Base-by-base conservation (phyloP, 371 early-diverging fungal species). In the Coemansia sp. region DNA sequence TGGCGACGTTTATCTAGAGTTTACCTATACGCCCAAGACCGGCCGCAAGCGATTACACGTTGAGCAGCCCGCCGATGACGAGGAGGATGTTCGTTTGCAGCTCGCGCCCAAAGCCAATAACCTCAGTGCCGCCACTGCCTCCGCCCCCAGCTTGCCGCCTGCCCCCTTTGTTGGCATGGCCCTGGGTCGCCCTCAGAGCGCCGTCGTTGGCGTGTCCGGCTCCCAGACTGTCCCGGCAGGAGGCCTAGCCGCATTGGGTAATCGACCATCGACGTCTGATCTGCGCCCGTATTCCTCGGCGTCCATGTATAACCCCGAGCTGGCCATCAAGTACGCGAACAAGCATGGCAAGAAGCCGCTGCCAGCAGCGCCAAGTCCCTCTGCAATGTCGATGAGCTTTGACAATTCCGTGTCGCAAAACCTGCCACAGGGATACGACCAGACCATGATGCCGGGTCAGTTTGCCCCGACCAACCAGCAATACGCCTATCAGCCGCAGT, bases 341-440 rank as follows among this genome's bases (percentile, higher is more conserved):
- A 68, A 67, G 50, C 69, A 77, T 36, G 78, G 78, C 31, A 78
- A 55, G n/a, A 77, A 77, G 39, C 78, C 77, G 3, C 60, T 78
- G 39, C 78, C 77, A 0, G 46, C 52, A 0, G 65, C 72, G 11
- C 67, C 68, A 2, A 43, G 39, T 8, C 14, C 46, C 59, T 43
- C 58, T 6, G 36, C 47, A 8, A 32, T 34, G 12, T 12, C 14
- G 12, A 33, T 34, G 29, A 34, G 51, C 32, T 51, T 34, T 2
- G 51, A 51, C n/a, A 38, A 58, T 34, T 16, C 58, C 33, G 36
- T 18, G 6, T 16, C 38, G 18, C 58, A 58, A 38, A 29, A 50
- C 4, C 64, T 50, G 50, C 36, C 29, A 5, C 12, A 36, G n/a
- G 46, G n/a, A 3, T 67, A 68, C 52, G 68, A 72, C 34, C 64